These are phyloP conservation scores for Diacronema lutheri DNA, from an alignment of 78 protist species.

Conservation along the genomic window DNA sequence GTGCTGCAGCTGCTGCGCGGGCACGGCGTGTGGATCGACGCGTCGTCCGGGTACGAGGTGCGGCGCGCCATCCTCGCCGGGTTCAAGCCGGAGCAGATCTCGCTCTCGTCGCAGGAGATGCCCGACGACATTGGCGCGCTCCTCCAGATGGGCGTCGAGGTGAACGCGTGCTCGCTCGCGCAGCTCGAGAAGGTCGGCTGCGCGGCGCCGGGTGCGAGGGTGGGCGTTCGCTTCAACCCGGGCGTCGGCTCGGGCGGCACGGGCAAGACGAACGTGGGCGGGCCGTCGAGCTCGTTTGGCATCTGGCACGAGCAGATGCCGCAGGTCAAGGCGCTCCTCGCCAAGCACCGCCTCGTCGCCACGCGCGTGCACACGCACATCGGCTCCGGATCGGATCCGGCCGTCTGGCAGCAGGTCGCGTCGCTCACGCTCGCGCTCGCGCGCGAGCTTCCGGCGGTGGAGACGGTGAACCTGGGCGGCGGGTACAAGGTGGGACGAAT, in stretches of 20 bases:
- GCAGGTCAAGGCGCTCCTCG: neutral
- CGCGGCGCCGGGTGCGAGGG: neutral
- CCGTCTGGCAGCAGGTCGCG: slow-evolving; percentile 17
- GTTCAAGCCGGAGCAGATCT: neutral
- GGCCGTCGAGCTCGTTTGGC: slow-evolving; percentile 32
- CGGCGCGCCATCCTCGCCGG: slow-evolving; percentile 29
- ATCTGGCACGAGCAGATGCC: slow-evolving; percentile 35
- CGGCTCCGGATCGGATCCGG: slow-evolving; percentile 41
- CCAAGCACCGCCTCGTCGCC: neutral
- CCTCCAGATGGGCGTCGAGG: slow-evolving; percentile 3
- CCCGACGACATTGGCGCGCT: slow-evolving; percentile 8
- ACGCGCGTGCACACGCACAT: slow-evolving; percentile 42
- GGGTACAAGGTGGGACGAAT: slow-evolving; percentile 40
- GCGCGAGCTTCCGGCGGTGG: slow-evolving; percentile 16
- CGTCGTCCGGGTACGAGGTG: slow-evolving; percentile 10
- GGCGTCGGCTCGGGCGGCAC: slow-evolving; percentile 29
- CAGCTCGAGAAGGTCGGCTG: slow-evolving; percentile 1
- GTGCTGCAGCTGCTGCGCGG: slow-evolving; percentile 13
- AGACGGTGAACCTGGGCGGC: slow-evolving; percentile 32
- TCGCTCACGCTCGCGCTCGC: slow-evolving; percentile 4
- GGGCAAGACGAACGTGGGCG: slow-evolving; percentile 38
- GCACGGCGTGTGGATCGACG: slow-evolving; percentile 29
- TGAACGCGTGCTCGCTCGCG: slow-evolving; percentile 38
- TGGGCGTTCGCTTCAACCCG: slow-evolving; percentile 43
- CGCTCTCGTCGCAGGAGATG: slow-evolving; percentile 33